Percentiles rank a stretch among this genome's conserved stretches.
Evolutionary conservation across 2,329 filamentous ascomycete genomes (phyloP).

Genomic region (Neonectria sp.): DNA sequence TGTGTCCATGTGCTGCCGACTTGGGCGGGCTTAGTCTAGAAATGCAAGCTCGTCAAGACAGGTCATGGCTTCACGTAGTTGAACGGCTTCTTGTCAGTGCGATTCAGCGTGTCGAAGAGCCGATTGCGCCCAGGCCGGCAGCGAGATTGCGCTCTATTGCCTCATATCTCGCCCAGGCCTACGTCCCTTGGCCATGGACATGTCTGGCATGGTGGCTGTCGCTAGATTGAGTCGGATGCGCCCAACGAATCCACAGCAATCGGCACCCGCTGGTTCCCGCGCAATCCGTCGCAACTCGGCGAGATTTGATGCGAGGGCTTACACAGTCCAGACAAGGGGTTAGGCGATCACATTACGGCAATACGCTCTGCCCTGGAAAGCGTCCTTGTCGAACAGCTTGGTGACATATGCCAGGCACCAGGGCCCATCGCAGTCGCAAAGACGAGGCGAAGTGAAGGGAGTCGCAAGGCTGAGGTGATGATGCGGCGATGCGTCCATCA

Average conservation of each 20-base stretch:
- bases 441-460: background rate
- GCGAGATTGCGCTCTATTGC: constrained; percentile 32
- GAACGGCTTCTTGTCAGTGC: constrained; percentile 3
- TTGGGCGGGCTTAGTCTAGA: background rate
- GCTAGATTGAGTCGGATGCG: constrained; percentile 43
- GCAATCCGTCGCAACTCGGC: constrained; percentile 38
- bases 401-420: background rate
- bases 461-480: constrained; percentile 15
- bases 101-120: constrained; percentile 3
- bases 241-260: constrained; percentile 33
- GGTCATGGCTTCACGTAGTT: constrained; percentile 6
- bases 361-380: background rate
- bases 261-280: constrained; percentile 41
- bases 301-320: constrained; percentile 36
- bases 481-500: constrained; percentile 27
- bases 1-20: constrained; percentile 33
- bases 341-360: background rate
- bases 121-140: constrained; percentile 27
- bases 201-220: constrained; percentile 44
- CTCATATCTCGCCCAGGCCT: constrained; percentile 38
- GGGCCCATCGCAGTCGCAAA: constrained; percentile 2
- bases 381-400: background rate
- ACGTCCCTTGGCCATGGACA: constrained; percentile 25
- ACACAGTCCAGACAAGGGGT: constrained; percentile 12
- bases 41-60: constrained; percentile 22